Base-by-base conservation (phyloP, 2,329 filamentous ascomycete species). In the Aspergillus uvarum region DNA sequence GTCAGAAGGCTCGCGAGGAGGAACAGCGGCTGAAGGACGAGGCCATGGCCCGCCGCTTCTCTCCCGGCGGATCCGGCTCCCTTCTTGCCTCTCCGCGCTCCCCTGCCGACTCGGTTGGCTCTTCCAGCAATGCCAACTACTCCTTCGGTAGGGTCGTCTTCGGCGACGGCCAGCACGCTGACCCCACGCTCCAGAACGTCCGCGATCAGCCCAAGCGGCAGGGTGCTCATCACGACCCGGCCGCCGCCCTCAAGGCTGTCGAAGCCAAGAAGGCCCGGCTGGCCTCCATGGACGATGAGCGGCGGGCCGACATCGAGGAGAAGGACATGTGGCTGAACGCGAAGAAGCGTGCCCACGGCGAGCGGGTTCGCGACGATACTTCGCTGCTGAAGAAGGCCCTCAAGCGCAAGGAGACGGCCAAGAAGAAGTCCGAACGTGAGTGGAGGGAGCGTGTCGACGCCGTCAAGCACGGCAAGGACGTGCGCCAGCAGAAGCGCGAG, bases 291-390 rank as follows among this genome's bases (percentile, higher is more conserved):
- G 90, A 94, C 68, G 86, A 89, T 1, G 85, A 87, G 66, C 96
- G 96, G 79, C 89, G 90, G 58, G 88, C 88, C 63, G 91, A 96
- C 61, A 89, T 98, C 49, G 87, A 92, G 62, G 91, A 97, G 77
- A 98, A 98, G 81, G 94, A 99, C 70, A 82, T 88, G 59, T 99
- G 95, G 95, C 82, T 97, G 60, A 94, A 90, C 51, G 95, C 95
- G 2, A 89, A 94, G 77, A 91, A 92, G 77, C 87, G 90, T 24
- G 92, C 89, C 1, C 91, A 96, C 74, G 95, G 95, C 52, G 93
- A 96, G 72, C 90, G 91, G 73, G 89, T 97, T 35, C 87, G 87
- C 61, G 92, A 98, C 71, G 92, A 96, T 74, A 91, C 92, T 64
- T 87, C 85, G 50, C 79, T 96, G 59, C 83, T 99, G 29, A 97